Conservation (phyloP, 352 stramenopile genomes). For the Pythium chondricola region DNA sequence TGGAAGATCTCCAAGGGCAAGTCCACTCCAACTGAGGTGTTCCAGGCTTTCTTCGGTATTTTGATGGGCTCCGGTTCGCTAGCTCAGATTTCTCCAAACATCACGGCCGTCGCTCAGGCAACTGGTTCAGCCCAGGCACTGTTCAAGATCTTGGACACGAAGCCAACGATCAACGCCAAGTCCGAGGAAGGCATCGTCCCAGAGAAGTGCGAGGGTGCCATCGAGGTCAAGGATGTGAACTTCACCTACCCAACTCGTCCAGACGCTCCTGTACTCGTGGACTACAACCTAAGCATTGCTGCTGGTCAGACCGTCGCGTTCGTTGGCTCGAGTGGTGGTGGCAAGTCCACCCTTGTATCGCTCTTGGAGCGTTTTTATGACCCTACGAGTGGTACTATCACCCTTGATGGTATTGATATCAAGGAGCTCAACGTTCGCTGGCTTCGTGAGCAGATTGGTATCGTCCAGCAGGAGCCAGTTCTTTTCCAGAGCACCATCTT, state of each 20-base stretch:
- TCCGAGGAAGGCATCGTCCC: constrained; percentile 31
- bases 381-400: constrained; percentile 38
- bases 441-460: constrained; percentile 22
- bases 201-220: constrained; percentile 27
- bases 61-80: constrained; percentile 32
- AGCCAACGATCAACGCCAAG: constrained; percentile 39
- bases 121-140: constrained; percentile 27
- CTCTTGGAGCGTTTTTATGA: constrained; percentile 86
- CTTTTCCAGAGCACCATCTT: constrained; percentile 66
- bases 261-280: constrained; percentile 56
- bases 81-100: constrained; percentile 37
- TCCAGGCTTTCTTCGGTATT: constrained; percentile 40
- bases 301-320: constrained; percentile 81
- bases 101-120: constrained; percentile 32
- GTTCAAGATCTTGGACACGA: constrained; percentile 44
- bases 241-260: constrained; percentile 78
- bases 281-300: constrained; percentile 66
- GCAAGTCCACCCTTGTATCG: constrained; percentile 80
- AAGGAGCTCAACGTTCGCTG: constrained; percentile 48
- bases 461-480: constrained; percentile 61
- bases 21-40: constrained; percentile 29
- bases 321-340: constrained; percentile 77
- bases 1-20: constrained; percentile 29
- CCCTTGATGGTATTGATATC: constrained; percentile 60
- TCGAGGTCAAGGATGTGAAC: constrained; percentile 50